Evolutionary conservation across 129 eudicot genomes (phyloP).

Genomic region (Artemisia tridentata): DNA sequence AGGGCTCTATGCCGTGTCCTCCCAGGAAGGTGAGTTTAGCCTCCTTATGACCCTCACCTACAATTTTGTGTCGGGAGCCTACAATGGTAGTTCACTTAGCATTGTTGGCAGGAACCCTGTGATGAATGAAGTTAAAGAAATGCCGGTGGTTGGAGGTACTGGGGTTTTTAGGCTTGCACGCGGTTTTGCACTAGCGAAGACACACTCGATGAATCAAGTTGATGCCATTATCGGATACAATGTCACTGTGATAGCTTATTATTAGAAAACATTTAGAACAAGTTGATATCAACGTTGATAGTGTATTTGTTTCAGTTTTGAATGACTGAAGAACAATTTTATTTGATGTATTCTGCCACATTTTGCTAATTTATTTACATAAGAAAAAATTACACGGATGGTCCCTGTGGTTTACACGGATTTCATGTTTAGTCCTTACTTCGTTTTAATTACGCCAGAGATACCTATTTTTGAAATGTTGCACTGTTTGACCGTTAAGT

Average conservation of each 20-base stretch:
- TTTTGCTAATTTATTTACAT: no score
- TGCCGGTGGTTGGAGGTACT: slow-evolving; percentile 53
- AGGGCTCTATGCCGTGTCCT: slow-evolving; percentile 36
- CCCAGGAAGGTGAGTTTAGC: slow-evolving; percentile 21
- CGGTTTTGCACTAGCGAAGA: not conserved
- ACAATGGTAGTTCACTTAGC: slow-evolving; percentile 43
- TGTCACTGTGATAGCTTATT: slow-evolving; percentile 31
- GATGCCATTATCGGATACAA: slow-evolving; percentile 42
- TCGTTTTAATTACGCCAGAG: no score
- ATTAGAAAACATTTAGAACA: not conserved
- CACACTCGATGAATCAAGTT: slow-evolving; percentile 20
- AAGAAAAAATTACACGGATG: no score
- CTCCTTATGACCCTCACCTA: slow-evolving; percentile 41
- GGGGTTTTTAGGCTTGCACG: slow-evolving; percentile 28
- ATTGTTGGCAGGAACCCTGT: slow-evolving; percentile 37
- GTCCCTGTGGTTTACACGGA: no score
- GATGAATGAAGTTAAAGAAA: slow-evolving; percentile 35
- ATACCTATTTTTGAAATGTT: no score
- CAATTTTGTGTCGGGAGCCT: slow-evolving; percentile 27
- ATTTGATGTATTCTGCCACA: no score
- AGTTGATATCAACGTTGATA: not conserved
- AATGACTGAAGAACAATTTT: no score
- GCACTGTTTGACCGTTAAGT: no score
- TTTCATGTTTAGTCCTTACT: no score
- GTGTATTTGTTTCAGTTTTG: no score